Conservation (phyloP, 176 grass and related monocot species). For the Musa schizocarpa region DNA sequence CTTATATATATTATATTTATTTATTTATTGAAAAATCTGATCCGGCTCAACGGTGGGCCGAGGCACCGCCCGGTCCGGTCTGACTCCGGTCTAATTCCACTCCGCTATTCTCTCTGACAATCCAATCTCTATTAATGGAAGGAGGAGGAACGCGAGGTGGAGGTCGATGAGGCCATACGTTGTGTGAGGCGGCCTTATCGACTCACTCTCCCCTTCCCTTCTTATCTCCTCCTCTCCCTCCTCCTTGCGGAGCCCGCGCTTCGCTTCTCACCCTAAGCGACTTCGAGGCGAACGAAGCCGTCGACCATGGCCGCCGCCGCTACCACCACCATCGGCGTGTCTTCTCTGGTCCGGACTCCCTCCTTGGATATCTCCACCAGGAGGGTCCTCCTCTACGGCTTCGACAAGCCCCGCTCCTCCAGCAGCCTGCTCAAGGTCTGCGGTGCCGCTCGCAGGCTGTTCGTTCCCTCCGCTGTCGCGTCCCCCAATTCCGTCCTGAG, state of each 20-base stretch:
- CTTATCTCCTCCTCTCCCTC: slow-evolving; percentile 21
- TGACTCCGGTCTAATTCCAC: too few relatives aligned
- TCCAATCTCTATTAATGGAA: neutral
- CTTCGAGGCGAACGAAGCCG: neutral
- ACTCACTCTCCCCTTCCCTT: neutral
- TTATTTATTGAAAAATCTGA: too few relatives aligned
- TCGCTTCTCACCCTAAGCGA: too few relatives aligned
- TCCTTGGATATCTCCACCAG: slow-evolving; percentile 8
- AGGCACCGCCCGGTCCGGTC: too few relatives aligned
- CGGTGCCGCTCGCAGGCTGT: neutral
- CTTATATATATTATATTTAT: too few relatives aligned
- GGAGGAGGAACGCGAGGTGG: slow-evolving; percentile 2
- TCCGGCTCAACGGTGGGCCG: too few relatives aligned
- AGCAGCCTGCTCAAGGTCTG: neutral
- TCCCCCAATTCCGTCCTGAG: slow-evolving; percentile 78
- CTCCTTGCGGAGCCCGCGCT: neutral
- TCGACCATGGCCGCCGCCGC: slow-evolving; percentile 8
- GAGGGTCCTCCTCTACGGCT: slow-evolving; percentile 6
- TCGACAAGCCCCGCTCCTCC: slow-evolving; percentile 1
- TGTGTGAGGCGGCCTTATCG: slow-evolving; percentile 16
- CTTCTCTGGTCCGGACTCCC: slow-evolving; percentile 46
- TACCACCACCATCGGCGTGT: slow-evolving; percentile 60
- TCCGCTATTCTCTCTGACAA: neutral
- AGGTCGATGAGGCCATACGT: slow-evolving; percentile 41
- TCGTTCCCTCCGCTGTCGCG: slow-evolving; percentile 42